Evolutionary conservation across 176 grass and related monocot genomes (phyloP).

Genomic region (Oryza nivara): DNA sequence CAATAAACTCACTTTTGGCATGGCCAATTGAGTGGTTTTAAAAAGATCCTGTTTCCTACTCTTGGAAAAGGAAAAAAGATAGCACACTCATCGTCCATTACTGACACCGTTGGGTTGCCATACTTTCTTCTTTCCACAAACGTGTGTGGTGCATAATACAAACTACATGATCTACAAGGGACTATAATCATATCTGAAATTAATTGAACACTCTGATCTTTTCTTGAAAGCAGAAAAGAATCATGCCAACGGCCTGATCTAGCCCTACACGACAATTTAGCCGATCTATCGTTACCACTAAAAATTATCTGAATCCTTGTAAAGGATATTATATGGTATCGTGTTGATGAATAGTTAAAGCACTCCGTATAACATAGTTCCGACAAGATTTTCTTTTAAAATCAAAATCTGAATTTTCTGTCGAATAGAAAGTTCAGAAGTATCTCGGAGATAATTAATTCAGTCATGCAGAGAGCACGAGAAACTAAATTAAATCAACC

Average conservation of each 20-base stretch:
- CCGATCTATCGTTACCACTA: neutral
- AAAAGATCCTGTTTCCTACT: neutral
- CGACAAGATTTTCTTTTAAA: no score
- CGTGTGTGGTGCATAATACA: neutral
- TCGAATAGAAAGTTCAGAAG: neutral
- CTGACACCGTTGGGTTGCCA: neutral
- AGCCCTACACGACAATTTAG: neutral
- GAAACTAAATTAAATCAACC: neutral
- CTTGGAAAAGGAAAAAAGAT: constrained; percentile 1
- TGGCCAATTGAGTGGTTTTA: neutral
- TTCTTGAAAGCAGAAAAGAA: neutral
- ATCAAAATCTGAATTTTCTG: neutral
- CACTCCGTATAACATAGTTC: no score
- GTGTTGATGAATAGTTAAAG: neutral
- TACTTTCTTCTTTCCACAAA: neutral
- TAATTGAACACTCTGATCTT: constrained; percentile 8
- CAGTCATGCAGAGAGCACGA: neutral
- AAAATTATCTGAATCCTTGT: neutral
- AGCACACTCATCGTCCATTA: constrained; percentile 20
- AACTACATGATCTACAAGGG: neutral
- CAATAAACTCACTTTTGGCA: neutral
- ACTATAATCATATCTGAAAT: neutral
- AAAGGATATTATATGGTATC: no score
- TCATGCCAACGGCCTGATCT: neutral
- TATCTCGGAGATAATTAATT: constrained; percentile 4